Conservation (phyloP, 495 filamentous ascomycete genomes). For the Neurospora intermedia region DNA sequence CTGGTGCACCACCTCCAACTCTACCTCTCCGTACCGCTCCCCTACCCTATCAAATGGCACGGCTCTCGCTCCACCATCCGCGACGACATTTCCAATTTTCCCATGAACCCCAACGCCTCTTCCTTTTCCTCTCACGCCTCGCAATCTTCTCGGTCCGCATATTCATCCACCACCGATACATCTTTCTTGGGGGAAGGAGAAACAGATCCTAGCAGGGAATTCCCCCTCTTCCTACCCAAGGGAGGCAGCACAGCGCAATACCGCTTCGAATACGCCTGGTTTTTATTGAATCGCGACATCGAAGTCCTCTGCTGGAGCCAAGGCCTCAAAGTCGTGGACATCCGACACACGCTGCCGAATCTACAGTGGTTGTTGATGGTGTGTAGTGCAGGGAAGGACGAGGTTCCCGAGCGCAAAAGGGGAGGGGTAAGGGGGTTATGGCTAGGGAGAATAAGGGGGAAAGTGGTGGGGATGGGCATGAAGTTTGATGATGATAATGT, state of each 20-base stretch:
- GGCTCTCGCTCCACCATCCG: conserved; percentile 66
- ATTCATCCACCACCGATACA: background rate
- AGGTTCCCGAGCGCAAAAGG: conserved; percentile 66
- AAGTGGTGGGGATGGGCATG: conserved; percentile 13
- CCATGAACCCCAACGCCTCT: conserved; percentile 7
- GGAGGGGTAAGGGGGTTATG: conserved; percentile 64
- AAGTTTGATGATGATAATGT: conserved; percentile 5
- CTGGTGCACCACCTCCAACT: conserved; percentile 66
- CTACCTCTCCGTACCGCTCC: conserved; percentile 68
- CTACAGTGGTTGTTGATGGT: conserved; percentile 87
- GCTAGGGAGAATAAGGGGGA: conserved; percentile 25
- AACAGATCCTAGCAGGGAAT: conserved; percentile 47
- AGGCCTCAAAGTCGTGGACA: conserved; percentile 68
- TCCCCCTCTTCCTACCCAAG: conserved; percentile 66
- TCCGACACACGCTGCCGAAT: conserved; percentile 84
- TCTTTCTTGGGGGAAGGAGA: too few species aligned
- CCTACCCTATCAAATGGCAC: conserved; percentile 65
- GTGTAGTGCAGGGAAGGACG: conserved; percentile 63
- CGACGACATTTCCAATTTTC: conserved; percentile 65
- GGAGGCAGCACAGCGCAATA: conserved; percentile 56
- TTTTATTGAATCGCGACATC: conserved; percentile 87
- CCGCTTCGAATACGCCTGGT: conserved; percentile 91
- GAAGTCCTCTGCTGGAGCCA: conserved; percentile 70
- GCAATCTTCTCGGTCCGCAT: background rate
- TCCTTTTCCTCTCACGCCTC: background rate